phyloP scores from a whole-genome alignment of 495 filamentous ascomycete species.

The Podospora bellae-mahoneyi region DNA sequence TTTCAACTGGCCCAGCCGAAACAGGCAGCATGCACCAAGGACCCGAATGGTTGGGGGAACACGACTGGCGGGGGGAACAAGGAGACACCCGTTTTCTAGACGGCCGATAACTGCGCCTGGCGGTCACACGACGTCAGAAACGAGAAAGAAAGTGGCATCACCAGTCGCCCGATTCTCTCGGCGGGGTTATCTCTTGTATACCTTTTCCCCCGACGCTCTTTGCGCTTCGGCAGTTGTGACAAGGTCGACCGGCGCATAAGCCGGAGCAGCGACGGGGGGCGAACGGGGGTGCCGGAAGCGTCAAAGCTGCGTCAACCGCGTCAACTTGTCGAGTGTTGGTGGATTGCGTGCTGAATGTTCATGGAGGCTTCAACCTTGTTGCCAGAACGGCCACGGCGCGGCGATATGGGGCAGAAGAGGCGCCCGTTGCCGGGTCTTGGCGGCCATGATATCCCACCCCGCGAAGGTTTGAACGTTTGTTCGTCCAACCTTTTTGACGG shows the following conservation, averaged over 20 bases:
- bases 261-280: slow-evolving; percentile 3
- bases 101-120: neutral
- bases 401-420: neutral
- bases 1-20: slow-evolving; percentile 21
- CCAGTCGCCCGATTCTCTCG: slow-evolving; percentile 15
- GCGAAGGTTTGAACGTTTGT: neutral
- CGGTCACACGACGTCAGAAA: slow-evolving; percentile 22
- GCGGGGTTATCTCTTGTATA: neutral
- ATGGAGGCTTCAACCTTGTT: slow-evolving; percentile 2
- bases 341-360: slow-evolving; percentile 1
- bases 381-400: neutral
- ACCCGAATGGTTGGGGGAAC: slow-evolving; percentile 7
- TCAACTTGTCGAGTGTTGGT: neutral
- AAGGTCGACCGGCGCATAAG: slow-evolving; percentile 1
- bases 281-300: slow-evolving; percentile 1
- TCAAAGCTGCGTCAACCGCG: neutral
- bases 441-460: neutral
- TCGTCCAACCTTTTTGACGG: neutral
- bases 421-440: neutral
- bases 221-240: slow-evolving; percentile 1
- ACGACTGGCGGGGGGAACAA: neutral
- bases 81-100: neutral
- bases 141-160: slow-evolving; percentile 16
- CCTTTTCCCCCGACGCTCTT: neutral
- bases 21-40: slow-evolving; percentile 7